A percentile compares a stretch with the other conserved stretches of the same genome.
Conservation (phyloP, 495 filamentous ascomycete species). For the Neurospora cerealis region DNA sequence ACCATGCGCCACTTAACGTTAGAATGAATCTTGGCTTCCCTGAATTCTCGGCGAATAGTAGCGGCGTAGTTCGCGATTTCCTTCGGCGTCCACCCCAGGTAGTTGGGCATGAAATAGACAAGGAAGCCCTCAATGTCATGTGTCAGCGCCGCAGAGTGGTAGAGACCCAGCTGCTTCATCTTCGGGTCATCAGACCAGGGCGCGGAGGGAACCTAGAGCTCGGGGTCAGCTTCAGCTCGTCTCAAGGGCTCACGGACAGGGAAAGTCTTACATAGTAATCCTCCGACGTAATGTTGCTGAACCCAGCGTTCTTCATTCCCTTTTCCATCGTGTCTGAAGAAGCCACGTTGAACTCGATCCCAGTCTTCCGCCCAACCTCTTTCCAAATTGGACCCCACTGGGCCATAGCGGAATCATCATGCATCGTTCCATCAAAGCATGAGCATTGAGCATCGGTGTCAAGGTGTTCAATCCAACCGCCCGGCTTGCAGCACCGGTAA, state of each 20-base stretch:
- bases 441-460: neutral
- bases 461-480: slow-evolving; percentile 20
- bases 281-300: neutral
- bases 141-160: neutral
- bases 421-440: neutral
- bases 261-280: neutral
- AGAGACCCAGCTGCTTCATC: slow-evolving; percentile 1
- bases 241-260: neutral
- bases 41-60: neutral
- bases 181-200: neutral
- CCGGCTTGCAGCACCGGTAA: slow-evolving; percentile 25
- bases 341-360: neutral
- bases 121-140: neutral
- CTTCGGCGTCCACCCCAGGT: neutral
- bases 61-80: neutral
- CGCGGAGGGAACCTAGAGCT: neutral
- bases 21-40: neutral
- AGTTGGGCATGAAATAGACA: neutral
- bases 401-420: neutral
- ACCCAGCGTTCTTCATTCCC: neutral
- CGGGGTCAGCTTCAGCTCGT: neutral
- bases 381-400: neutral
- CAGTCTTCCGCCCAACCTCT: neutral
- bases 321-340: neutral
- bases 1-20: neutral